A percentile compares a stretch with the other conserved stretches of the same genome.
Conservation (phyloP, 805 yeast genomes). For the Lipomyces mesembrius region DNA sequence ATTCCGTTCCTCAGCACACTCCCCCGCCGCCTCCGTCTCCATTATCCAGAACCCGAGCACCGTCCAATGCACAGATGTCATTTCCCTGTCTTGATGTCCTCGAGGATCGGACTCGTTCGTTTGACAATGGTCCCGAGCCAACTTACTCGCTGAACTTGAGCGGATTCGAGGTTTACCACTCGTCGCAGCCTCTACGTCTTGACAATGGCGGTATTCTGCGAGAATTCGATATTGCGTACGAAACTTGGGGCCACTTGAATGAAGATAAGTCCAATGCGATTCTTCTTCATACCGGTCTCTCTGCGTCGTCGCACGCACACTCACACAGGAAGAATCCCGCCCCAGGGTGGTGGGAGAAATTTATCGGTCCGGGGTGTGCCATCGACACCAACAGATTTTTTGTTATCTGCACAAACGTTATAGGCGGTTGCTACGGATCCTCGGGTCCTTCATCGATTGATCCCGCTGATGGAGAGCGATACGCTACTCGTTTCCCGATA, state of each 20-base stretch:
- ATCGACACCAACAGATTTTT: constrained; percentile 82
- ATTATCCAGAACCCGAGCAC: constrained; percentile 10
- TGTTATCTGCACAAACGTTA: constrained; percentile 85
- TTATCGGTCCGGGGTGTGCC: constrained; percentile 80
- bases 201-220: constrained; percentile 84
- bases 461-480: constrained; percentile 67
- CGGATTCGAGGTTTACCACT: constrained; percentile 66
- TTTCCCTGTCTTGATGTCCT: constrained; percentile 86
- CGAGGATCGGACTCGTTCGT: constrained; percentile 53
- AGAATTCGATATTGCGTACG: constrained; percentile 82
- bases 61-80: constrained; percentile 68
- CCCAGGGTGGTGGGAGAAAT: constrained; percentile 95
- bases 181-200: constrained; percentile 63
- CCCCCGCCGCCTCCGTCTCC: constrained; percentile 8
- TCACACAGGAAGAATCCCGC: constrained; percentile 70
- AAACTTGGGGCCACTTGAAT: constrained; percentile 84
- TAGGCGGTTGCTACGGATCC: constrained; percentile 94
- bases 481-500: constrained; percentile 88
- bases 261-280: constrained; percentile 69
- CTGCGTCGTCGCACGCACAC: constrained; percentile 92
- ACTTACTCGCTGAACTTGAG: constrained; percentile 68
- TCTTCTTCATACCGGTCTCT: constrained; percentile 84
- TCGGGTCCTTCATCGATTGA: constrained; percentile 87
- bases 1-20: constrained; percentile 10
- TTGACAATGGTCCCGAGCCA: constrained; percentile 75